Evolutionary conservation across 2,329 filamentous ascomycete species (phyloP).

Genomic region (Colletotrichum sp.): DNA sequence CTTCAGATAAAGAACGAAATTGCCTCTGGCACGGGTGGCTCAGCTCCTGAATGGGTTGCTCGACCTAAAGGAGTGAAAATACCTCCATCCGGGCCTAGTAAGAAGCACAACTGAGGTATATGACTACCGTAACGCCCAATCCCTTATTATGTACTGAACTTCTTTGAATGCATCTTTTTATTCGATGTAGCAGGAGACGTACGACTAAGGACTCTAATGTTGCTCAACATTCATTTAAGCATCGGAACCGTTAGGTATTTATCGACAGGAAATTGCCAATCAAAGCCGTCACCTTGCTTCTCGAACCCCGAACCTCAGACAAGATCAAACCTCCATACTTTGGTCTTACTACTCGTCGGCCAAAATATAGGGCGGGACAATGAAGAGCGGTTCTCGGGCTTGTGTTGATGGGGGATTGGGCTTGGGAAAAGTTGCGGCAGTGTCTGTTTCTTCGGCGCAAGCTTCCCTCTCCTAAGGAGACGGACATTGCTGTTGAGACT

Average conservation of each 20-base stretch:
- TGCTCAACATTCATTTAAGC: not conserved
- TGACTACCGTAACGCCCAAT: too few species aligned
- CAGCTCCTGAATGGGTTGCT: not conserved
- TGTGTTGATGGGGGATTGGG: not conserved
- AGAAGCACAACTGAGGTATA: not conserved
- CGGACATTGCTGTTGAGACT: not conserved
- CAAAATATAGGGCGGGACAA: not conserved
- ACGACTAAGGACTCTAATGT: not conserved
- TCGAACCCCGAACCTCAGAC: not conserved
- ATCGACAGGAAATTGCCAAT: not conserved
- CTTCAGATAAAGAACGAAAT: not conserved
- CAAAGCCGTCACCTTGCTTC: not conserved
- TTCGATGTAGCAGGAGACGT: not conserved
- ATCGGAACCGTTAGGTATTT: not conserved
- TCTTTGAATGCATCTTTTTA: not conserved
- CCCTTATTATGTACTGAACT: fast-evolving
- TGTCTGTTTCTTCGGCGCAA: not conserved
- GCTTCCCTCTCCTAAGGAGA: not conserved
- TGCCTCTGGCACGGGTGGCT: not conserved
- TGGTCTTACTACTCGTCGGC: fast-evolving
- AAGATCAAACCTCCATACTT: not conserved
- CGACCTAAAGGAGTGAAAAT: not conserved
- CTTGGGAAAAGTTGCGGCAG: not conserved
- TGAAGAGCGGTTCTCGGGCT: not conserved
- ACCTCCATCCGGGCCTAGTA: not conserved